These are phyloP conservation scores for Pueraria montana DNA, from an alignment of 306 rosid genomes.

Conservation along the genomic window DNA sequence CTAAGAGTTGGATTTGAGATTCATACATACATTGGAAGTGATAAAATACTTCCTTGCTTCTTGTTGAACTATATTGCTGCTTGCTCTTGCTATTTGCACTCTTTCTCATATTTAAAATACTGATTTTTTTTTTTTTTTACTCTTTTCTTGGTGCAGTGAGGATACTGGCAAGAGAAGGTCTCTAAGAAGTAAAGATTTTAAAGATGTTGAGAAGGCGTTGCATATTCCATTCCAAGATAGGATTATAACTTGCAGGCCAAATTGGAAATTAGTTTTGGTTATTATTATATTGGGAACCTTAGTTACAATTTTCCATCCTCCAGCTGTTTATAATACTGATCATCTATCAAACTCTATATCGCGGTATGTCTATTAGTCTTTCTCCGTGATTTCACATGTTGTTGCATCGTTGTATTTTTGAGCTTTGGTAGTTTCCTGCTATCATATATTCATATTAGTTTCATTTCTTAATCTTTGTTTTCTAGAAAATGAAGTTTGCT, in stretches of 20 bases:
- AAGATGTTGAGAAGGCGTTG: constrained; percentile 65
- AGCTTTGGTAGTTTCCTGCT: constrained; percentile 30
- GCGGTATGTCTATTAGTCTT: constrained; percentile 58
- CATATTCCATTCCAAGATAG: constrained; percentile 56
- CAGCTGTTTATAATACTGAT: constrained; percentile 77
- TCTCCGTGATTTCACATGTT: constrained; percentile 32
- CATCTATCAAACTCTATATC: constrained; percentile 59
- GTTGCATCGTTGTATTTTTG: constrained; percentile 12
- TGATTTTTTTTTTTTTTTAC: neutral
- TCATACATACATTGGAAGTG: too few relatives aligned
- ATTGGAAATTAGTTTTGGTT: constrained; percentile 72
- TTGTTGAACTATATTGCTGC: too few relatives aligned
- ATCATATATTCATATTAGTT: neutral
- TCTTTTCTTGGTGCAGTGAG: constrained; percentile 69
- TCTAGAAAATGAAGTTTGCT: constrained; percentile 31
- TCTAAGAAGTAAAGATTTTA: constrained; percentile 73
- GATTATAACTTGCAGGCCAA: constrained; percentile 68
- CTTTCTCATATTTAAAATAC: constrained; percentile 28
- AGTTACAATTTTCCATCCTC: constrained; percentile 71
- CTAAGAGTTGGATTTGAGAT: neutral
- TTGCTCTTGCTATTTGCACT: constrained; percentile 19
- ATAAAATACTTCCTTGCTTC: too few relatives aligned
- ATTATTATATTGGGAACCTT: constrained; percentile 74
- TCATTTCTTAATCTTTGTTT: constrained; percentile 22
- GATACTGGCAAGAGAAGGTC: constrained; percentile 72